Evolutionary conservation across 2,329 filamentous ascomycete species (phyloP), one percentile per base, ranked within the genome.

Genomic region (Ophiostoma perfectum): DNA sequence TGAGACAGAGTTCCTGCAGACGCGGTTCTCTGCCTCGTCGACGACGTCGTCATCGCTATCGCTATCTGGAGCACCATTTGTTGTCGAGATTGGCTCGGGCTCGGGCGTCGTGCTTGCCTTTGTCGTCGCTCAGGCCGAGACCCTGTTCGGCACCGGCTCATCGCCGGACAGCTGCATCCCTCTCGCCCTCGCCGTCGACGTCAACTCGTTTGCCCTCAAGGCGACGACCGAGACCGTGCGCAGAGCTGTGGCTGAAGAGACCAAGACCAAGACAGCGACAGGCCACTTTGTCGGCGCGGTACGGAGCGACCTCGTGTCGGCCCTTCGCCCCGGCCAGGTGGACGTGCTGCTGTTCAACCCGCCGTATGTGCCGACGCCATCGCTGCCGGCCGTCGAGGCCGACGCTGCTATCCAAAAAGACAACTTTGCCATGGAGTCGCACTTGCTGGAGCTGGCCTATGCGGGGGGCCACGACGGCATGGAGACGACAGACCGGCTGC

Each of bases 271-370:
- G 6, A 63, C n/a, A 42, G 36, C 3, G 36, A n/a, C 69, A 3
- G 42, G 78, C 3, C 74, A 79, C 8, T 91, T 90, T 73, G 78
- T 95, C 7, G 89, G 87, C 55, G 85, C 89, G 18, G 76, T 89
- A 39, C 87, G 87, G 69, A 89, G 86, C 1, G 92, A 98, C 75
- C 82, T 99, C 0, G 82, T 84, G 4, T 78, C 84, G 2, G 80
- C 88, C 0, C 79, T 96, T 55, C 83, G 84, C 7, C 75, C 80
- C 0, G 81, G 82, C 2, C 78, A 79, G 52, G 84, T 96, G 5
- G 95, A 99, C 76, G 84, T 99, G 11, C 83, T 99, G 71, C 84
- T 99, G 41, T 99, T 98, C 83, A 99, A 99, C 76, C 95, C 95
- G 67, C 95, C 95, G 0, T 99, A 99, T 76, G 95, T 99, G 14